Percentiles rank a stretch among this genome's conserved stretches.
Evolutionary conservation across 495 filamentous ascomycete genomes (phyloP).

Genomic region (Amorphotheca resinae): DNA sequence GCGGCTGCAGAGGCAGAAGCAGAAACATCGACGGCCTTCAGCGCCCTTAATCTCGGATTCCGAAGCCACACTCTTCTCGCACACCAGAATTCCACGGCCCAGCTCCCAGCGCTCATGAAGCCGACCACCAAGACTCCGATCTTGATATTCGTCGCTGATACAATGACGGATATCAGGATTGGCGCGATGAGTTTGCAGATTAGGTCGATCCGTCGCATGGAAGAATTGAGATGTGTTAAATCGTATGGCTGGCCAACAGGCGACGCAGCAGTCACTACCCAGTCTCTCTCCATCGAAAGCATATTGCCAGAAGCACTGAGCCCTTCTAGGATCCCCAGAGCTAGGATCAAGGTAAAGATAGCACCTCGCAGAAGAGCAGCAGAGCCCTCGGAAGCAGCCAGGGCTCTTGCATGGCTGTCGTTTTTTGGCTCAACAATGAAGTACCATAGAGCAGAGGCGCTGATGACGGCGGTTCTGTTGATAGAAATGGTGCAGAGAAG

Average conservation of each 20-base stretch:
- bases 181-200: constrained; percentile 59
- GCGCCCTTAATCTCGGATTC: constrained; percentile 13
- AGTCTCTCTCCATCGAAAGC: constrained; percentile 54
- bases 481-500: constrained; percentile 28
- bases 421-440: constrained; percentile 23
- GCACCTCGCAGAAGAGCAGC: constrained; percentile 17
- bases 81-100: constrained; percentile 26
- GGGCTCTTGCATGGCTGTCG: not conserved
- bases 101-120: constrained; percentile 24
- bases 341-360: constrained; percentile 31
- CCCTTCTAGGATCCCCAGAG: constrained; percentile 48
- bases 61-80: constrained; percentile 28
- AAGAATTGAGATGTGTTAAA: constrained; percentile 41
- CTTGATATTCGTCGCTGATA: constrained; percentile 26
- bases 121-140: constrained; percentile 37
- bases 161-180: constrained; percentile 40
- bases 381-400: not conserved
- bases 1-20: constrained; percentile 5
- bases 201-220: constrained; percentile 61
- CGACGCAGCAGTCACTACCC: constrained; percentile 36
- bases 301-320: constrained; percentile 40
- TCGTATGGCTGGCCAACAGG: constrained; percentile 24
- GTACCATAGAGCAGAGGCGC: constrained; percentile 36
- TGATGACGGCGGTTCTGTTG: constrained; percentile 35
- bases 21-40: constrained; percentile 3